phyloP scores from a whole-genome alignment of 768 basidiomycete genomes.

The button mushroom (Agaricus bisporus) region DNA sequence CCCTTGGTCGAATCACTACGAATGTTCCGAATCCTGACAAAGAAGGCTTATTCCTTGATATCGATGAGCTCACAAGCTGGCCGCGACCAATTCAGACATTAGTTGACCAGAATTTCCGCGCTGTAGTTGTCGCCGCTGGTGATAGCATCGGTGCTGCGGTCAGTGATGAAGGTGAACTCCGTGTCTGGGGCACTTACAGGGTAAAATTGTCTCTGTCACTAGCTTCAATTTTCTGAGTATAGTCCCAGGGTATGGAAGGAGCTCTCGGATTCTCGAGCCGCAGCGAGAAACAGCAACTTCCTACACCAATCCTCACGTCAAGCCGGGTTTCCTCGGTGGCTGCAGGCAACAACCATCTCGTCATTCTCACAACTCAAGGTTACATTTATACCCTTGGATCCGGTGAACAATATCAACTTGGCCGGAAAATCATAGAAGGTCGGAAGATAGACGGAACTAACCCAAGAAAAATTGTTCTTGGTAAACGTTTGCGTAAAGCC shows the following conservation, averaged over 20 bases:
- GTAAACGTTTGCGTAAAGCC: slow-evolving; percentile 48
- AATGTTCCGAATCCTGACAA: slow-evolving; percentile 55
- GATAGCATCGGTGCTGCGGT: slow-evolving; percentile 87
- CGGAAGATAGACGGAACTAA: slow-evolving; percentile 85
- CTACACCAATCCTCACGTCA: slow-evolving; percentile 56
- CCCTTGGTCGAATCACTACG: slow-evolving; percentile 73
- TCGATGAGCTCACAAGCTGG: slow-evolving; percentile 45
- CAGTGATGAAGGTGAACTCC: slow-evolving; percentile 69
- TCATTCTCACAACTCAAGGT: slow-evolving; percentile 85
- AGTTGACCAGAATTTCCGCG: slow-evolving; percentile 75
- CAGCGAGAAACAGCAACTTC: slow-evolving; percentile 59
- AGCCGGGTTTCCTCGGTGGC: slow-evolving; percentile 63
- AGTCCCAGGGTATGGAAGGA: slow-evolving; percentile 62
- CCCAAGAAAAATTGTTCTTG: slow-evolving; percentile 82
- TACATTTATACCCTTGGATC: slow-evolving; percentile 87
- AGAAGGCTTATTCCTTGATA: slow-evolving; percentile 49
- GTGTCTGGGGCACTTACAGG: slow-evolving; percentile 87
- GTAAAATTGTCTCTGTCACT: slow-evolving; percentile 36
- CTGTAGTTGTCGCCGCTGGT: slow-evolving; percentile 77
- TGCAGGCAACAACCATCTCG: slow-evolving; percentile 83
- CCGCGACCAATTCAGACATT: slow-evolving; percentile 67
- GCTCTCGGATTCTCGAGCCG: slow-evolving; percentile 78
- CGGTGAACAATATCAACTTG: slow-evolving; percentile 87
- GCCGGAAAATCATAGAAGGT: slow-evolving; percentile 83
- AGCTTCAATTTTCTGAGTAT: neutral